Evolutionary conservation across 306 rosid genomes (phyloP).

Genomic region (Styphnolobium japonicum): DNA sequence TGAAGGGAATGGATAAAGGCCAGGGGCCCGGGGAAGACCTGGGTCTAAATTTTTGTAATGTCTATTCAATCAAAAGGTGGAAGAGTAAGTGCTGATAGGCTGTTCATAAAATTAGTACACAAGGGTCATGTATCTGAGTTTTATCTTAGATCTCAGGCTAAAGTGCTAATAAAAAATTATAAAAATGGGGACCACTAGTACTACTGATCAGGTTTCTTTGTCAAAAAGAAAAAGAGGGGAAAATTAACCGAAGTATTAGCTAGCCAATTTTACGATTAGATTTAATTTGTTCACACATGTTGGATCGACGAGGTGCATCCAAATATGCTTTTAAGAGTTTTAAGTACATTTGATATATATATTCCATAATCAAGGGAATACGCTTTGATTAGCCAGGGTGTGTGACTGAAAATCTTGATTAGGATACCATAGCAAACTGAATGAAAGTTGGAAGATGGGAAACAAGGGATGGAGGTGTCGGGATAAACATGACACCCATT

Average conservation of each 20-base stretch:
- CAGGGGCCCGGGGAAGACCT: not conserved
- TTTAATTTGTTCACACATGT: conserved; percentile 15
- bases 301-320: not conserved
- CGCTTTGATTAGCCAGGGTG: conserved; percentile 26
- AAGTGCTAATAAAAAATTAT: not conserved
- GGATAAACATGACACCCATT: conserved; percentile 56
- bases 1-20: not conserved
- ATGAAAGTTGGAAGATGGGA: conserved; percentile 54
- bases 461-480: conserved; percentile 52
- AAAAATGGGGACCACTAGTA: not conserved
- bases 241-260: not conserved
- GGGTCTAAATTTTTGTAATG: not conserved
- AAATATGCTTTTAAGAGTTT: not conserved
- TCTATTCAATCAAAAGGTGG: not conserved
- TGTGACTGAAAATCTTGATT: conserved; percentile 27
- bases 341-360: not conserved
- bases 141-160: not conserved
- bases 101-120: not conserved
- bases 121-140: not conserved
- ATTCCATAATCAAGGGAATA: conserved; percentile 10
- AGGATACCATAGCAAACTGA: conserved; percentile 21
- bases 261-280: not conserved
- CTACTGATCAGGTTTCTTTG: not conserved
- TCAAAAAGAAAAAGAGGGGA: not conserved
- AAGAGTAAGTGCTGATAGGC: not conserved